Conservation (phyloP, 768 basidiomycete species). For the Leucosporidium scottii region DNA sequence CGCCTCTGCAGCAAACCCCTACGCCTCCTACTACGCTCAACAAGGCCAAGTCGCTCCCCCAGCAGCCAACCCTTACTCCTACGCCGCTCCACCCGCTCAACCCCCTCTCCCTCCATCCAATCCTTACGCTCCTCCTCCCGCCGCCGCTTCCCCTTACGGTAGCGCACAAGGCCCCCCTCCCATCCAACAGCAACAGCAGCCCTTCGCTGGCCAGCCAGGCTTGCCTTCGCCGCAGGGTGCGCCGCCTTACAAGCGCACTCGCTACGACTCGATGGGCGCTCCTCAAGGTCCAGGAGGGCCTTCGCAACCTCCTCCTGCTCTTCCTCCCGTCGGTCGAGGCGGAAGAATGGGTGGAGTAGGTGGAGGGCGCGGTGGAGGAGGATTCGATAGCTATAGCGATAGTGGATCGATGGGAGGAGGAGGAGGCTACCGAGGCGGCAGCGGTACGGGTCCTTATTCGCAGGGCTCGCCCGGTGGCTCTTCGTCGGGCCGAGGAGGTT, state of each 20-base stretch:
- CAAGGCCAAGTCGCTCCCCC: conserved; percentile 22
- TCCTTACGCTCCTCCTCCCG: conserved; percentile 36
- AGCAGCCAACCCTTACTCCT: not conserved
- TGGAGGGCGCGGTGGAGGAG: conserved; percentile 46
- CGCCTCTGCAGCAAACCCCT: conserved; percentile 8
- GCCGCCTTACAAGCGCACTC: conserved; percentile 44
- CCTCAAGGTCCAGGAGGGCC: conserved; percentile 43
- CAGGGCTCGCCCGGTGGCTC: not conserved
- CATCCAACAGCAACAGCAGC: conserved; percentile 43
- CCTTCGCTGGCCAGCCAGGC: conserved; percentile 42
- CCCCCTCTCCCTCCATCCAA: conserved; percentile 44
- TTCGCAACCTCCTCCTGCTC: conserved; percentile 34
- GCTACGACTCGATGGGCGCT: conserved; percentile 62
- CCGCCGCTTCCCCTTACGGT: conserved; percentile 41
- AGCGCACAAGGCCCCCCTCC: conserved; percentile 57
- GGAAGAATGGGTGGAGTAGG: conserved; percentile 34
- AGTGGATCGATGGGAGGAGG: not conserved
- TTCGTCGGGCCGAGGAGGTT: not conserved
- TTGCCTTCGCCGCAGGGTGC: conserved; percentile 45
- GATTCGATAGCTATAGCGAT: conserved; percentile 21
- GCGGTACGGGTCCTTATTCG: not conserved
- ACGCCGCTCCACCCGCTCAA: not conserved
- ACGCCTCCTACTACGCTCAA: conserved; percentile 27
- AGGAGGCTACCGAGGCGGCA: not conserved
- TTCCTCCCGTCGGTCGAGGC: conserved; percentile 12